Evolutionary conservation across 2,329 filamentous ascomycete species (phyloP).

Genomic region (Neophaeococcomyces aloes): DNA sequence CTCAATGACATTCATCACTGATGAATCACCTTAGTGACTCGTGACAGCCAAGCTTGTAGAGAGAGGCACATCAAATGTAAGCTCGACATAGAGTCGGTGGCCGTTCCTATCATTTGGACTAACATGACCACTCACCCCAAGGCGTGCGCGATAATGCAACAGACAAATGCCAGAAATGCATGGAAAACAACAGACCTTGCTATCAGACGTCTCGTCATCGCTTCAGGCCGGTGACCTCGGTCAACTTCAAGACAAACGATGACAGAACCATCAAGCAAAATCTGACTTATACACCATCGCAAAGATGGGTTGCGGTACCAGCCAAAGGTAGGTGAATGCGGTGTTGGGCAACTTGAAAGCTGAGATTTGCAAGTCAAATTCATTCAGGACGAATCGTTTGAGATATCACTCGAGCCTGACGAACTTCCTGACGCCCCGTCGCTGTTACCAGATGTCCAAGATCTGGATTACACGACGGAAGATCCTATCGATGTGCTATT

Average conservation of each 20-base stretch:
- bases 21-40: neutral
- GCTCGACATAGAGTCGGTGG: neutral
- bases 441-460: neutral
- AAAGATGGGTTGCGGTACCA: conserved; percentile 14
- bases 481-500: neutral
- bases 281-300: conserved; percentile 8
- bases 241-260: conserved; percentile 6
- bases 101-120: neutral
- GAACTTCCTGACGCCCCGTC: conserved; percentile 3
- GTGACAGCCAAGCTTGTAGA: conserved; percentile 5
- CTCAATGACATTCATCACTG: neutral
- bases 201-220: conserved; percentile 4
- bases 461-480: neutral
- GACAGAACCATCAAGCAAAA: conserved; percentile 13
- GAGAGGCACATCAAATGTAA: conserved; percentile 8
- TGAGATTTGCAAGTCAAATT: conserved; percentile 1
- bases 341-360: neutral
- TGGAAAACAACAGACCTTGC: conserved; percentile 5
- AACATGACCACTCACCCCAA: neutral
- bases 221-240: conserved; percentile 4
- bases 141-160: conserved; percentile 3
- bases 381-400: conserved; percentile 2
- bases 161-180: conserved; percentile 6
- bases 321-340: conserved; percentile 8
- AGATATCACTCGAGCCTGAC: conserved; percentile 3